A percentile compares a stretch with the other conserved stretches of the same genome.
Evolutionary conservation across 73 alveolate species (phyloP).

Genomic region (Paramecium sexaurelia): DNA sequence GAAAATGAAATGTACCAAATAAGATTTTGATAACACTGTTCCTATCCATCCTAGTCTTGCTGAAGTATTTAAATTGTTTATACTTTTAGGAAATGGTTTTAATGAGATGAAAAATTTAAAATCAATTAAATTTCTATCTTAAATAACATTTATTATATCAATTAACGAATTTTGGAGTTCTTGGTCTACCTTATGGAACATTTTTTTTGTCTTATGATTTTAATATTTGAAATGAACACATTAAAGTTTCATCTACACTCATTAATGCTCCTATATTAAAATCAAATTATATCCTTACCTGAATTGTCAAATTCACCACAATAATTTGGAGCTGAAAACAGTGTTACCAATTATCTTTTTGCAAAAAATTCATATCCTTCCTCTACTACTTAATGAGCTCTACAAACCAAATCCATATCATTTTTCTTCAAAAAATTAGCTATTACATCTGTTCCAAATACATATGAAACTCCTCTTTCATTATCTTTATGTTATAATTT

Average conservation of each 20-base stretch:
- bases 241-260: conserved; percentile 94
- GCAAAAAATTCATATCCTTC: conserved; percentile 99
- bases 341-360: conserved; percentile 96
- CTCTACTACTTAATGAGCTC: conserved; percentile 91
- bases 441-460: conserved; percentile 76
- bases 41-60: conserved; percentile 99
- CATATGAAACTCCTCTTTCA: conserved; percentile 82
- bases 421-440: conserved; percentile 81
- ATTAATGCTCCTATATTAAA: conserved; percentile 83
- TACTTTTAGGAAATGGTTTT: conserved; percentile 11
- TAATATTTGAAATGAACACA: conserved; percentile 93
- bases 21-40: conserved; percentile 86
- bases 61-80: conserved; percentile 75
- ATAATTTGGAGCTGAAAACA: conserved; percentile 98
- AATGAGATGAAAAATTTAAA: conserved; percentile 66
- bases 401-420: conserved; percentile 83
- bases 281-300: conserved; percentile 11
- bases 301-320: conserved; percentile 99
- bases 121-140: conserved; percentile 78
- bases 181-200: conserved; percentile 59
- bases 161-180: conserved; percentile 62
- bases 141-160: conserved; percentile 14
- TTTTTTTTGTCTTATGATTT: conserved; percentile 89
- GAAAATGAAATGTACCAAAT: conserved; percentile 95
- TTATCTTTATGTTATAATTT: conserved; percentile 55